phyloP scores from a whole-genome alignment of 331 rosid species.

The Dryas integrifolia region DNA sequence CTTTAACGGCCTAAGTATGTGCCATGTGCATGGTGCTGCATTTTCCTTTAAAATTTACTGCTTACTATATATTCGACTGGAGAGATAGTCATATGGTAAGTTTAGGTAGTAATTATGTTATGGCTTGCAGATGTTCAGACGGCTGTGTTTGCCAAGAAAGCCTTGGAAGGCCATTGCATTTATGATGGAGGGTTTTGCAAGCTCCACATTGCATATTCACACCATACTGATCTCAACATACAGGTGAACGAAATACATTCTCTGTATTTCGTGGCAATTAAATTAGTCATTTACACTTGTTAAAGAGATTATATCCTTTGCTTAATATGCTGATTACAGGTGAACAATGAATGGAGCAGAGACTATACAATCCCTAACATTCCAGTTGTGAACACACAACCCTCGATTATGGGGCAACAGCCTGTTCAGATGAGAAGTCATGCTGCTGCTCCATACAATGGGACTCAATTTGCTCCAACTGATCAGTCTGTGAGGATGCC shows the following conservation, averaged over 20 bases:
- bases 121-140: conserved; percentile 67
- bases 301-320: neutral
- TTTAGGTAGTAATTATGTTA: conserved; percentile 11
- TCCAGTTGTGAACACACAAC: conserved; percentile 64
- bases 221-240: conserved; percentile 95
- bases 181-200: conserved; percentile 99
- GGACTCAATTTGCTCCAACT: conserved; percentile 44
- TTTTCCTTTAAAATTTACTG: neutral
- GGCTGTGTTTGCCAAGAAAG: conserved; percentile 89
- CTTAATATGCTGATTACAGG: conserved; percentile 42
- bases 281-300: neutral
- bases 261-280: neutral
- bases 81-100: neutral
- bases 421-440: conserved; percentile 48
- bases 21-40: neutral
- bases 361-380: conserved; percentile 75
- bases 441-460: conserved; percentile 49
- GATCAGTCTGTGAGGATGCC: conserved; percentile 50
- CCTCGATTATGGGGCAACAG: conserved; percentile 74
- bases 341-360: conserved; percentile 91
- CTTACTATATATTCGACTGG: neutral
- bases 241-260: conserved; percentile 49
- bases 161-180: conserved; percentile 96
- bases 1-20: too few relatives aligned
- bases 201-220: conserved; percentile 92